Percentiles rank a stretch among this genome's conserved stretches.
Conservation (phyloP, 2,329 filamentous ascomycete genomes). For the Pseudogymnoascus sp. region DNA sequence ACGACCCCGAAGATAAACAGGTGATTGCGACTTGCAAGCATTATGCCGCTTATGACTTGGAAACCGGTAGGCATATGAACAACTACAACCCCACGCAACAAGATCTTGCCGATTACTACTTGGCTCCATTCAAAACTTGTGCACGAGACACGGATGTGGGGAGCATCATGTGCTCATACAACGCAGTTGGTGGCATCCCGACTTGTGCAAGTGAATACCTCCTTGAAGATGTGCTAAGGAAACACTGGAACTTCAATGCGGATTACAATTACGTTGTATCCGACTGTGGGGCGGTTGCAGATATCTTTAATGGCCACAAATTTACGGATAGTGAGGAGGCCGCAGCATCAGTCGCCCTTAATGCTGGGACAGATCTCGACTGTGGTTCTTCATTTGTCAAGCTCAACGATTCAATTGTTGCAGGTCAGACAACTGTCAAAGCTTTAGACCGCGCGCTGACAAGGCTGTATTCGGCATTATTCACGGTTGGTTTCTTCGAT, state of each 20-base stretch:
- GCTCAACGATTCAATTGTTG: constrained; percentile 16
- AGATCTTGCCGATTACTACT: constrained; percentile 60
- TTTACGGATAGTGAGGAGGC: background rate
- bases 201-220: constrained; percentile 56
- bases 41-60: constrained; percentile 45
- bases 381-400: background rate
- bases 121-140: constrained; percentile 57
- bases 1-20: constrained; percentile 33
- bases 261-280: constrained; percentile 54
- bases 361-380: constrained; percentile 2
- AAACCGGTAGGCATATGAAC: constrained; percentile 36
- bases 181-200: constrained; percentile 57
- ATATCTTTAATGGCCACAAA: constrained; percentile 31
- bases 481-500: constrained; percentile 51
- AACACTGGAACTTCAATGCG: constrained; percentile 56
- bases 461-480: constrained; percentile 45
- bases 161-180: constrained; percentile 56
- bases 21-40: constrained; percentile 52
- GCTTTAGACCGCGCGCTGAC: constrained; percentile 41
- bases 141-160: constrained; percentile 42
- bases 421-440: constrained; percentile 35
- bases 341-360: background rate
- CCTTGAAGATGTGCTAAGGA: constrained; percentile 52
- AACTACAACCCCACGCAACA: constrained; percentile 49
- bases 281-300: constrained; percentile 55